Percentiles rank a stretch among this genome's conserved stretches.
These are phyloP conservation scores for Rubia balearica DNA, from an alignment of 305 asterid species.

Conservation along the genomic window DNA sequence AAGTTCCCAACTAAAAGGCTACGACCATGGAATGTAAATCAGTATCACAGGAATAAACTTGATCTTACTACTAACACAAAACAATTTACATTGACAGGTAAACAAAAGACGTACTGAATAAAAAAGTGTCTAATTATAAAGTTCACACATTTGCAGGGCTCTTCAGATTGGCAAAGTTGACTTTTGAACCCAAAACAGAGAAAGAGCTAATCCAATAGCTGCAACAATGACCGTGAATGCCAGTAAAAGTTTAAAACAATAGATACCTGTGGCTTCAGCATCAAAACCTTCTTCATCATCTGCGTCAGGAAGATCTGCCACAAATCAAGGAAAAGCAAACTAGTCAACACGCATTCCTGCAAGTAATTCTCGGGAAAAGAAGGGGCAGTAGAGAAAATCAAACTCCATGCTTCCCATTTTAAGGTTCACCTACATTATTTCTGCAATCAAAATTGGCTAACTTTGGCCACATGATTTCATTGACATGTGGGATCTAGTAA, in stretches of 20 bases:
- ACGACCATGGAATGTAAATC: not conserved
- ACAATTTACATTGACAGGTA: not conserved
- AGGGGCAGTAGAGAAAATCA: not conserved
- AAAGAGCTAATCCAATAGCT: not conserved
- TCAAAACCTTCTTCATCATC: constrained; percentile 23
- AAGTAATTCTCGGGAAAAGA: not conserved
- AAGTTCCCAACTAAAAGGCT: not conserved
- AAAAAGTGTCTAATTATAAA: not conserved
- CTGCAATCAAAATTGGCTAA: not conserved
- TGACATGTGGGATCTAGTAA: not conserved
- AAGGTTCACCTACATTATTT: not conserved
- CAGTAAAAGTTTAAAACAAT: not conserved
- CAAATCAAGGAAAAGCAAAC: not conserved
- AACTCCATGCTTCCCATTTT: not conserved
- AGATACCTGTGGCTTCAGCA: constrained; percentile 19
- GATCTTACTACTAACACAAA: not conserved
- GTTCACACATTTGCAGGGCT: not conserved
- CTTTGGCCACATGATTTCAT: not conserved
- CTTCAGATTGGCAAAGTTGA: not conserved
- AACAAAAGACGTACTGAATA: not conserved
- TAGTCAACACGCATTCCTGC: not conserved
- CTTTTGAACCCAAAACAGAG: not conserved
- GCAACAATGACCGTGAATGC: not conserved
- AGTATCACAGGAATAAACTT: not conserved
- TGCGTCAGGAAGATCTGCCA: constrained; percentile 26